Percentiles rank a stretch among this genome's conserved stretches.
Evolutionary conservation across 345 rosid species (phyloP).

Genomic region (Citropsis articulata): DNA sequence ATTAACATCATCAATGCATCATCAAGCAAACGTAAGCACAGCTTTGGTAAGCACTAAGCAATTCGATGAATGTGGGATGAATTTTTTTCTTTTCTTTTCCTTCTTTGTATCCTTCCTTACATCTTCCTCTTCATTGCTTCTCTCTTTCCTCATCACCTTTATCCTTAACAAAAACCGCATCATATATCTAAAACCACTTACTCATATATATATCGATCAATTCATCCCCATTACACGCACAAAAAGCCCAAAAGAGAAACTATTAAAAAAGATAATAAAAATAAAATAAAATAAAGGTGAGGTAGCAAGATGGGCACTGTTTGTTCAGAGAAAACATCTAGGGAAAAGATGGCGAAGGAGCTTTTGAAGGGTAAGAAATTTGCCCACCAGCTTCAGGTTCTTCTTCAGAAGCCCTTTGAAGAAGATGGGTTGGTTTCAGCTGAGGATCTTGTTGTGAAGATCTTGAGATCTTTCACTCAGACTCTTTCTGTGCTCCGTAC

Average conservation of each 20-base stretch:
- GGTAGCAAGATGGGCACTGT: slow-evolving; percentile 5
- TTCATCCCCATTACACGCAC: neutral
- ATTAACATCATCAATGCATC: slow-evolving; percentile 1
- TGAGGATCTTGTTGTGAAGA: slow-evolving; percentile 39
- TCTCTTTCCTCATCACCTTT: slow-evolving; percentile 27
- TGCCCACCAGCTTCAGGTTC: slow-evolving; percentile 43
- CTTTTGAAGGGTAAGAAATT: slow-evolving; percentile 45
- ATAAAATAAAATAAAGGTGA: too few species aligned
- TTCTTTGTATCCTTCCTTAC: slow-evolving; percentile 32
- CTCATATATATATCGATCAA: neutral
- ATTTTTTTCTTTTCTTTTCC: neutral
- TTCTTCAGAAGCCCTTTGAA: slow-evolving; percentile 27
- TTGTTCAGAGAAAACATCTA: slow-evolving; percentile 19
- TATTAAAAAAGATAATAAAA: too few species aligned
- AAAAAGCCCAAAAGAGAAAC: neutral
- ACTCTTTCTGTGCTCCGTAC: slow-evolving; percentile 30
- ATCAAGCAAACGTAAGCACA: slow-evolving; percentile 3
- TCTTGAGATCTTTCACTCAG: slow-evolving; percentile 44
- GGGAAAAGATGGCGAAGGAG: slow-evolving; percentile 27
- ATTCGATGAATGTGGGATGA: too few species aligned
- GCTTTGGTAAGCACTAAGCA: slow-evolving; percentile 19
- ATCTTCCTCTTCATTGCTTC: slow-evolving; percentile 35
- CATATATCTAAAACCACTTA: slow-evolving; percentile 9
- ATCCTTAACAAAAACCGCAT: neutral
- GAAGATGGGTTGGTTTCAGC: slow-evolving; percentile 8